Evolutionary conservation across 2,329 filamentous ascomycete species (phyloP), one percentile per base, ranked within the genome.

Genomic region (Sarocladium oryzae): DNA sequence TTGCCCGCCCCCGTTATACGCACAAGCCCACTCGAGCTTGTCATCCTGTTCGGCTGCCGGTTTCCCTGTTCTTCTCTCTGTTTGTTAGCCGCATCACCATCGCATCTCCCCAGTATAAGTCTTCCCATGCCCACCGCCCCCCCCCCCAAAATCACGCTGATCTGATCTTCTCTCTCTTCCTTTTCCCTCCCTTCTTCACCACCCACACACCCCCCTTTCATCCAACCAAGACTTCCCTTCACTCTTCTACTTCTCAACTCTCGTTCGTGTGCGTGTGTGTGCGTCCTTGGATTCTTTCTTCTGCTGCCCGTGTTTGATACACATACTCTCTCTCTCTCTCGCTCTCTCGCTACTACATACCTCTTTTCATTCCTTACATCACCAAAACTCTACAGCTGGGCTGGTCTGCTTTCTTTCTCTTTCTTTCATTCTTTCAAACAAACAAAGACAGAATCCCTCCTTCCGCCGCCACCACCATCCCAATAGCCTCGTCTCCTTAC

Each of bases 81-180:
- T 30, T 7, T 30, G 7, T 30, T 30, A 7, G 7, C 13, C 13
- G 28, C 28, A 13, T 30, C 7, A 7, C 13, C 28, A 13, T 30
- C 13, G 7, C 7, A 7, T 30, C 28, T 13, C 13, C 28, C 18
- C 52, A 26, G 24, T 50, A 46, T 33, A 45, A 50, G 41, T 48
- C 40, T 16, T 45, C 18, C 37, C 37, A 6, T 21, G 40, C 40
- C 21, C 26, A 32, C 43, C 43, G 2, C 33, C 26, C n/a, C n/a
- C n/a, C n/a, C n/a, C n/a, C n/a, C n/a, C n/a, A n/a, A n/a, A n/a
- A n/a, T n/a, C n/a, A n/a, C 15, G 15, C 43, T 33, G 43, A 48
- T 48, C 51, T 37, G 28, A 45, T 36, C 28, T 54, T 53, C 41
- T 30, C 37, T 46, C 51, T 32, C 37, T 36, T 48, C 53, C 45